Evolutionary conservation across 805 yeast species (phyloP), one percentile per base, ranked within the genome.

Genomic region (Ogataea dorogensis): DNA sequence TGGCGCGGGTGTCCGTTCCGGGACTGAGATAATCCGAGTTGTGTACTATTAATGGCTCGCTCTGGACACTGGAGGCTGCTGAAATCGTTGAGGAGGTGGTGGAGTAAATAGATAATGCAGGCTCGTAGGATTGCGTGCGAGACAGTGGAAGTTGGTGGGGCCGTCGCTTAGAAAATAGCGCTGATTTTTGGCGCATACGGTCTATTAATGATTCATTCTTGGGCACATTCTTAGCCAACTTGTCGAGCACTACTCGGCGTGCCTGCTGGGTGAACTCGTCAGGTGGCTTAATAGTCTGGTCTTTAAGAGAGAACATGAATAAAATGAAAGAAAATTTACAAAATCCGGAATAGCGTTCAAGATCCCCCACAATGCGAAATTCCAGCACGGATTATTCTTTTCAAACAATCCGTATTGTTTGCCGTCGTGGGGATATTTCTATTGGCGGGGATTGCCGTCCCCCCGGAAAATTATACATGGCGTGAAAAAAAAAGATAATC

Each of bases 191-290:
- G 18, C 38, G 24, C 31, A 39, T 37, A 18, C 37, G 38, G 28
- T 26, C 33, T 26, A 34, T 33, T 22, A 30, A n/a, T 5, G 33
- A 40, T 35, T 39, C 30, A 22, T 17, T 33, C 15, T 17, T 30
- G 18, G 27, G 13, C 12, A 12, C 12, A 11, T 31, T 26, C 29
- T 29, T 15, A 25, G 38, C 31, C 7, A 55, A 35, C 21, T 54
- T 51, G 26, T 38, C 42, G 13, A 46, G 34, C 11, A 56, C 58
- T 3, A 34, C 46, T 19, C 42, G 43, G 14, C 61, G 43, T 4
- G 61, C 61, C 24, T 44, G 46, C 22, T 42, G 49, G 5, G 51
- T 54, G 30, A 56, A 53, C 37, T 42, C 44, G 4, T 41, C 45
- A 0, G 61, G 61, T 2, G 58, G 45, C 15, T 36, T 41, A n/a